Percentiles rank a stretch among this genome's conserved stretches.
Evolutionary conservation across 495 filamentous ascomycete species (phyloP).

Genomic region (Bathelium albidoporum): DNA sequence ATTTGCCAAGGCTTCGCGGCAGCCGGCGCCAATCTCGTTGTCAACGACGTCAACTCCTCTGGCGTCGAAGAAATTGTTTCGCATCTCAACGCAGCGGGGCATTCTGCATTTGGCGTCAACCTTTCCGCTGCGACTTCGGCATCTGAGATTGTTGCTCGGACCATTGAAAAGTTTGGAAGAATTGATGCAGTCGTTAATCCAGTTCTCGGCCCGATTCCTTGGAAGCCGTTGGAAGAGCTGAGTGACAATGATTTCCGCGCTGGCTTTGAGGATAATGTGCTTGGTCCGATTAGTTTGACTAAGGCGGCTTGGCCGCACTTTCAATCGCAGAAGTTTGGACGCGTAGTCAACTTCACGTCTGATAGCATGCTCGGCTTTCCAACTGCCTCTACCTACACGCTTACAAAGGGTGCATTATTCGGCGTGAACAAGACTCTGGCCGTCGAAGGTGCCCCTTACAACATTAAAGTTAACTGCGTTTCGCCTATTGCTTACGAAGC

Average conservation of each 20-base stretch:
- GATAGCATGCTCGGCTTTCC: conserved; percentile 6
- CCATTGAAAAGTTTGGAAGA: background rate
- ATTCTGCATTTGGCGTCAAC: background rate
- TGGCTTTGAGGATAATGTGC: background rate
- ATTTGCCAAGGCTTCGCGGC: conserved; percentile 32
- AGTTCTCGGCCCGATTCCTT: background rate
- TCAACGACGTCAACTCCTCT: conserved; percentile 35
- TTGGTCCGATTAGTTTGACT: background rate
- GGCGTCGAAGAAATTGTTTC: background rate
- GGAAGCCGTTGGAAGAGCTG: background rate
- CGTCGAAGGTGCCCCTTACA: conserved; percentile 3
- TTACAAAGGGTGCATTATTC: background rate
- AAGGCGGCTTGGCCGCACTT: conserved; percentile 10
- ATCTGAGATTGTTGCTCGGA: background rate
- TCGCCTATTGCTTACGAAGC: background rate
- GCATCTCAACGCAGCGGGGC: background rate
- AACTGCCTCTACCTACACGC: background rate
- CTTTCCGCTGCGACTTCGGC: background rate
- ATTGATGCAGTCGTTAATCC: background rate
- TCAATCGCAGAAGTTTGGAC: conserved; percentile 2
- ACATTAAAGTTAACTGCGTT: conserved; percentile 7
- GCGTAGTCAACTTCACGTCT: conserved; percentile 7
- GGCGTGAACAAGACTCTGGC: conserved; percentile 7
- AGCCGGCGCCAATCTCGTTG: conserved; percentile 35
- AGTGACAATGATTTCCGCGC: background rate